Percentiles rank a stretch among this genome's conserved stretches.
These are phyloP conservation scores for Mycena epipterygia DNA, from an alignment of 768 basidiomycete genomes.

Conservation along the genomic window DNA sequence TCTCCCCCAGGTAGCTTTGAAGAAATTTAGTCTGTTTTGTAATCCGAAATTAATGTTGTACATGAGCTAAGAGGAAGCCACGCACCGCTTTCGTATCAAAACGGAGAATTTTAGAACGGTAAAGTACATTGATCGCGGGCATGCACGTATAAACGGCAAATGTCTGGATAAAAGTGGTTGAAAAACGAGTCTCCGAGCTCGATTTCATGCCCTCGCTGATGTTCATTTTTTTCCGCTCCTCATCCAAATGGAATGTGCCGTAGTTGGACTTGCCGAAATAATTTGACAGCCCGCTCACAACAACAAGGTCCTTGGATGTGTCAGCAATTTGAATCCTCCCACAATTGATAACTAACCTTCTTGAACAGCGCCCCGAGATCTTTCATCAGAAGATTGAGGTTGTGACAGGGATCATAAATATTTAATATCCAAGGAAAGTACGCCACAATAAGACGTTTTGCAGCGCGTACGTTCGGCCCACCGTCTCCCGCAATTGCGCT, in stretches of 20 bases:
- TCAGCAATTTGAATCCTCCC: no score
- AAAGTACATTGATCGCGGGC: conserved; percentile 37
- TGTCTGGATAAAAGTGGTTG: conserved; percentile 37
- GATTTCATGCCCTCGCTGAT: conserved; percentile 39
- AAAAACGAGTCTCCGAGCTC: conserved; percentile 43
- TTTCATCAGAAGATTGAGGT: no score
- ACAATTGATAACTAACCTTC: no score
- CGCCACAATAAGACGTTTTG: conserved; percentile 32
- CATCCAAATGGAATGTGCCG: conserved; percentile 39
- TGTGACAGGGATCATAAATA: conserved; percentile 47
- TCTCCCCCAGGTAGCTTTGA: no score
- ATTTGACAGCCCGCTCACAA: conserved; percentile 40
- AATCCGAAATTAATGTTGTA: no score
- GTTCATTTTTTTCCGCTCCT: conserved; percentile 34
- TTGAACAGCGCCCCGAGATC: no score
- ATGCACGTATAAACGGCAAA: conserved; percentile 38
- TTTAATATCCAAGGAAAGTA: conserved; percentile 44
- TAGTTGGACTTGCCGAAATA: conserved; percentile 47
- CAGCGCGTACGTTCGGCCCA: conserved; percentile 42
- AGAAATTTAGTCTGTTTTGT: neutral
- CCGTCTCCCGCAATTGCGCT: conserved; percentile 43
- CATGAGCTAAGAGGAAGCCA: no score
- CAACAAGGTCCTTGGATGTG: no score
- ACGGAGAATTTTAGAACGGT: conserved; percentile 24
- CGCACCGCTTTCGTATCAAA: conserved; percentile 43